These are phyloP conservation scores for Anaeromyces robustus DNA, from an alignment of 192 early-diverging fungal species.

Conservation along the genomic window DNA sequence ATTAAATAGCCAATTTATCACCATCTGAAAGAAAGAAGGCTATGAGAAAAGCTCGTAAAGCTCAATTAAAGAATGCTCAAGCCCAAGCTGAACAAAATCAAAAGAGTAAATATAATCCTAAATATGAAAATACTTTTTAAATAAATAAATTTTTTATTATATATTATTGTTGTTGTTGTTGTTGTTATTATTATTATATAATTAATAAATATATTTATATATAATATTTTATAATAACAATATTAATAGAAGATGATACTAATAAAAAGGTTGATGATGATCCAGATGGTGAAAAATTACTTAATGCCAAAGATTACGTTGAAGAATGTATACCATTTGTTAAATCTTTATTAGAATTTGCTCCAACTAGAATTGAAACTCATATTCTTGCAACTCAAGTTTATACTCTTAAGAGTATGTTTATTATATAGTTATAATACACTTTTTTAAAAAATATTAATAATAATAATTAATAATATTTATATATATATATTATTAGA, in stretches of 20 bases:
- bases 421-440: not conserved
- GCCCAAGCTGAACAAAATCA: constrained; percentile 22
- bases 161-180: no score
- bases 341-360: constrained; percentile 43
- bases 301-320: constrained; percentile 48
- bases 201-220: no score
- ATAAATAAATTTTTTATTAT: no score
- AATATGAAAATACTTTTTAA: no score
- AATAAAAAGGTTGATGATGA: constrained; percentile 33
- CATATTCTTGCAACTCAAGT: constrained; percentile 48
- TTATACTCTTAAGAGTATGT: constrained; percentile 46
- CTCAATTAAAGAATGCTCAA: constrained; percentile 39
- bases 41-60: constrained; percentile 57
- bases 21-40: constrained; percentile 65
- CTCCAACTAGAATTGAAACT: constrained; percentile 34
- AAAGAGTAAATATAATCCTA: not conserved
- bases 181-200: no score
- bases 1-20: constrained; percentile 41
- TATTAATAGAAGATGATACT: not conserved
- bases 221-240: no score
- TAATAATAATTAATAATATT: not conserved
- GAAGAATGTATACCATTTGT: constrained; percentile 63
- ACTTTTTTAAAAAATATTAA: not conserved
- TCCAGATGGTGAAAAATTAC: constrained; percentile 51
- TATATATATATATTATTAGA: constrained; percentile 11